Conservation (phyloP, 768 basidiomycete species). For the Auriculariales sp. region DNA sequence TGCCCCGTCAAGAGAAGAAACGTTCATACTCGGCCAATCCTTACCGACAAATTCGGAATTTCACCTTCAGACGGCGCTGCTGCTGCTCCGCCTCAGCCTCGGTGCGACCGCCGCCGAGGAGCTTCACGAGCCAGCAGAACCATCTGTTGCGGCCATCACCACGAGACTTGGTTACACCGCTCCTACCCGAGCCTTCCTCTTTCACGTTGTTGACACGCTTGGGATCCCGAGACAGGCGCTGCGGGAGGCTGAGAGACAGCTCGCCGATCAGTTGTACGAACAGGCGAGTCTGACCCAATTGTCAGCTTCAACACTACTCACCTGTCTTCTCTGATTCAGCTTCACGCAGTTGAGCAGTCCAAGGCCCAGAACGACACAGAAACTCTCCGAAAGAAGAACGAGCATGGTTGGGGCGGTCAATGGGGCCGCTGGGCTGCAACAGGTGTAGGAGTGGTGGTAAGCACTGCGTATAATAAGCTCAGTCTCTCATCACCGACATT, state of each 20-base stretch:
- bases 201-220: conserved; percentile 7
- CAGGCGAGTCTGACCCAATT: too few species aligned
- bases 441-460: conserved; percentile 20
- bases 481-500: background rate
- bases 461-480: background rate
- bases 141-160: too few species aligned
- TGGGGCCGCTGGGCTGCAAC: conserved; percentile 20
- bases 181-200: background rate
- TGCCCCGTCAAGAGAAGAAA: background rate
- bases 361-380: conserved; percentile 15
- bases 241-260: conserved; percentile 7
- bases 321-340: too few species aligned
- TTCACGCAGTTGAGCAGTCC: conserved; percentile 10
- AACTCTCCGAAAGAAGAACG: conserved; percentile 14
- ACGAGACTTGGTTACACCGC: background rate
- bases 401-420: conserved; percentile 23
- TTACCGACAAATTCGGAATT: background rate
- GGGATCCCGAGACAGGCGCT: conserved; percentile 6
- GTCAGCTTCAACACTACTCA: too few species aligned
- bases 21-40: background rate
- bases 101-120: background rate
- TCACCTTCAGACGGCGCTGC: background rate
- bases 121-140: background rate
- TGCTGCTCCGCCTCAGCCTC: background rate
- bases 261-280: conserved; percentile 9